phyloP scores from a whole-genome alignment of 192 early-diverging fungal species.

The Haplosporangium gracile region DNA sequence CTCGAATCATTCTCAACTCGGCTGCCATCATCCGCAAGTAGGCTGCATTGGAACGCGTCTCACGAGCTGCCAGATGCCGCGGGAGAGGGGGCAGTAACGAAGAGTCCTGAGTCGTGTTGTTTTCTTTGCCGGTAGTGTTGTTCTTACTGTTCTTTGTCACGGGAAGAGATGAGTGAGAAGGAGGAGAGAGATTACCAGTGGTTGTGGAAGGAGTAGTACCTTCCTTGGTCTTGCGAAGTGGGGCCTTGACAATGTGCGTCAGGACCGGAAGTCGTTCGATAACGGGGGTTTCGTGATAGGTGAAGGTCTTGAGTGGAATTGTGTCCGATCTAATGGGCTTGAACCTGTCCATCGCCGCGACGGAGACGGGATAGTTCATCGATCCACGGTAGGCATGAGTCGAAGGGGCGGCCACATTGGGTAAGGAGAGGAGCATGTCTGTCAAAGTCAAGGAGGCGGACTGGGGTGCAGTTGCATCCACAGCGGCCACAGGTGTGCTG shows the following conservation, averaged over 20 bases:
- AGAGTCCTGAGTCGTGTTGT: slow-evolving; percentile 6
- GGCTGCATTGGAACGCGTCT: slow-evolving; percentile 59
- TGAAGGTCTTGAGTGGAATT: slow-evolving; percentile 50
- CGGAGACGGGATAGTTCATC: slow-evolving; percentile 37
- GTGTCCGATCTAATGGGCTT: slow-evolving; percentile 44
- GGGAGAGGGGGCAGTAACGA: slow-evolving; percentile 31
- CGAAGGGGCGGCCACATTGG: slow-evolving; percentile 39
- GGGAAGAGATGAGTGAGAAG: background rate
- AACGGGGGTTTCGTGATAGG: slow-evolving; percentile 52
- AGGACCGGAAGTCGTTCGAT: slow-evolving; percentile 33
- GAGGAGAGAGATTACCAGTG: slow-evolving; percentile 17
- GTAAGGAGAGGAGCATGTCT: slow-evolving; percentile 35
- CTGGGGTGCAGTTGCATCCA: slow-evolving; percentile 35
- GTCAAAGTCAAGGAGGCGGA: slow-evolving; percentile 40
- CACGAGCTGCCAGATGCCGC: slow-evolving; percentile 45
- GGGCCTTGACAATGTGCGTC: background rate
- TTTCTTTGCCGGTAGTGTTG: background rate
- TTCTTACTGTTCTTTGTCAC: slow-evolving; percentile 22
- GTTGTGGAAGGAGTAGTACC: background rate
- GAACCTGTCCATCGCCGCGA: slow-evolving; percentile 50
- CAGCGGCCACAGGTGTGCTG: slow-evolving; percentile 24
- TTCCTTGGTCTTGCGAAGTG: background rate
- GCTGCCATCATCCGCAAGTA: slow-evolving; percentile 65
- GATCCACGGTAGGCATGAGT: slow-evolving; percentile 25
- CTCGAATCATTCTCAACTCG: slow-evolving; percentile 66